Percentiles rank a stretch among this genome's conserved stretches.
Evolutionary conservation across 75 land plant genomes (phyloP).

Genomic region (Ceratopteris richardii): DNA sequence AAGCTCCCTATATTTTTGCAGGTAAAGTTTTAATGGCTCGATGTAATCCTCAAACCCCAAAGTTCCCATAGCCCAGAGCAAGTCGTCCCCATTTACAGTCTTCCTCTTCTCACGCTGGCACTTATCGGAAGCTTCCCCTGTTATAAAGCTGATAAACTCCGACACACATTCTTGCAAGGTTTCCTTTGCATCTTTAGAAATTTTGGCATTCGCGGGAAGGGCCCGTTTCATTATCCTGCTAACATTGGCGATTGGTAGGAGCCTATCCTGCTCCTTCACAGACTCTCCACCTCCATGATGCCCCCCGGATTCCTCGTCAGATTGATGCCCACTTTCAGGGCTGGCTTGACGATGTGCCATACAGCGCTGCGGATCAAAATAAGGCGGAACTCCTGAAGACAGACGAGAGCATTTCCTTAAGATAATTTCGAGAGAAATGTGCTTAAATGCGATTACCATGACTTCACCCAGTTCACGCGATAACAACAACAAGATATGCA

Average conservation of each 20-base stretch:
- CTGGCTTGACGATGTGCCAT: conserved; percentile 2
- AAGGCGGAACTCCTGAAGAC: too few relatives aligned
- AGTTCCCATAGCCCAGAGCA: conserved; percentile 77
- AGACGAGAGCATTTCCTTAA: too few relatives aligned
- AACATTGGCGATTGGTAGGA: conserved; percentile 73
- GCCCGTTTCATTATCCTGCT: too few relatives aligned
- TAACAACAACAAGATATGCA: too few relatives aligned
- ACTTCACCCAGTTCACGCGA: too few relatives aligned
- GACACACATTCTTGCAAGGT: conserved; percentile 77
- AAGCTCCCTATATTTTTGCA: conserved; percentile 64
- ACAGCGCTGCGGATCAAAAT: too few relatives aligned
- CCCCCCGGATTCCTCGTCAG: too few relatives aligned
- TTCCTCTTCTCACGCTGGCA: too few relatives aligned
- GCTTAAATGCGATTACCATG: too few relatives aligned
- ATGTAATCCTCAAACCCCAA: conserved; percentile 71
- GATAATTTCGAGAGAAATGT: too few relatives aligned
- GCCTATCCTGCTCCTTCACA: conserved; percentile 61
- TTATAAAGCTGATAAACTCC: conserved; percentile 77
- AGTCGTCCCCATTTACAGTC: conserved; percentile 70
- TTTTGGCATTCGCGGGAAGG: conserved; percentile 65
- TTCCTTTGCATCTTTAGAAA: conserved; percentile 73
- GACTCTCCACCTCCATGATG: conserved; percentile 9
- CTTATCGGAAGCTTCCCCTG: conserved; percentile 70
- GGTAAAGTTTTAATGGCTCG: conserved; percentile 60
- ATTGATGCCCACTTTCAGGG: too few relatives aligned